phyloP scores from a whole-genome alignment of 2,329 filamentous ascomycete species.

The Beauveria sp. region DNA sequence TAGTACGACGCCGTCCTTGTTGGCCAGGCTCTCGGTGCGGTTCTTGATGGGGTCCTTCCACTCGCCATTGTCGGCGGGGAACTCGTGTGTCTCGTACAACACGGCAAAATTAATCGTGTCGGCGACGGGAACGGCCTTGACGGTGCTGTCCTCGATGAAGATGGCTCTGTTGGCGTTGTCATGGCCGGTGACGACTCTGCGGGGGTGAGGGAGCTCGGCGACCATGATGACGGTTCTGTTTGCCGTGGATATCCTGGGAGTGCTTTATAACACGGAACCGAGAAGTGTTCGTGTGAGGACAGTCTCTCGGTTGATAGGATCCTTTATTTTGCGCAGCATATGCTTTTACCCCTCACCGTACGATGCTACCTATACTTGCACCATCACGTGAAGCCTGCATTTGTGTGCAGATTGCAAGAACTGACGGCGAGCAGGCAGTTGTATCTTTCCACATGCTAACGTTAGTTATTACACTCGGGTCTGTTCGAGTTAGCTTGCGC shows the following conservation, averaged over 20 bases:
- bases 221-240: background rate
- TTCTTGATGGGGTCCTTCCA: conserved; percentile 15
- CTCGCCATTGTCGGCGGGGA: conserved; percentile 16
- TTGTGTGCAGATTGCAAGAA: background rate
- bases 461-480: background rate
- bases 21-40: conserved; percentile 15
- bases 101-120: conserved; percentile 15
- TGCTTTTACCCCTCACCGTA: conserved; percentile 2
- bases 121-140: conserved; percentile 6
- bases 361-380: background rate
- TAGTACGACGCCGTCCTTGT: conserved; percentile 15
- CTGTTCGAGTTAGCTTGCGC: background rate
- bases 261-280: background rate
- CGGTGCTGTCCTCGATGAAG: conserved; percentile 12
- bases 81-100: conserved; percentile 17
- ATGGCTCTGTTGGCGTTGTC: conserved; percentile 14
- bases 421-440: background rate
- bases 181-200: conserved; percentile 17
- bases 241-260: background rate
- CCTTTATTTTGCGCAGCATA: background rate
- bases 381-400: conserved; percentile 6
- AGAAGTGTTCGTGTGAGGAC: no score
- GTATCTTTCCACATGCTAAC: background rate
- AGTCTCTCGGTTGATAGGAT: background rate
- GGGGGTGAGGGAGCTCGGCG: conserved; percentile 11